Conservation (phyloP, 352 stramenopile genomes). For the Phytophthora sojae region DNA sequence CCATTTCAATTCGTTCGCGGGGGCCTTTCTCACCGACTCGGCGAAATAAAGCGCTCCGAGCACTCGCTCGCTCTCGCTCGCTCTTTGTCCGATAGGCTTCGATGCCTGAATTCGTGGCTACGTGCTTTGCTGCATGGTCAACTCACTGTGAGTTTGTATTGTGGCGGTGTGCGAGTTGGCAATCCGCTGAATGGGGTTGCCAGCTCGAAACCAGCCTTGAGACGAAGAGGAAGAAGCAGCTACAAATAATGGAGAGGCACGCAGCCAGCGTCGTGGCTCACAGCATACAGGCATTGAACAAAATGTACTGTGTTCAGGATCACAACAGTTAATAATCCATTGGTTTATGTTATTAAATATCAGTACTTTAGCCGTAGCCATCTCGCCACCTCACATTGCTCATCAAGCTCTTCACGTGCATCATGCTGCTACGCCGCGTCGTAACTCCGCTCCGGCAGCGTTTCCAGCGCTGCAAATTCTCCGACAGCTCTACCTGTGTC, state of each 20-base stretch:
- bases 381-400: background rate
- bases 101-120: conserved; percentile 18
- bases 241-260: no score
- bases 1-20: background rate
- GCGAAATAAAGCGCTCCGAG: conserved; percentile 4
- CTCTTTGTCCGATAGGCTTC: conserved; percentile 11
- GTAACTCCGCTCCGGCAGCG: background rate
- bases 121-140: conserved; percentile 19
- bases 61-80: conserved; percentile 2
- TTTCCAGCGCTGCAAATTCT: conserved; percentile 10
- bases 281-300: no score
- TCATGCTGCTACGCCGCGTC: conserved; percentile 14
- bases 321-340: no score
- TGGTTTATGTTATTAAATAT: no score
- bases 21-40: background rate
- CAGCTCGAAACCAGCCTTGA: background rate
- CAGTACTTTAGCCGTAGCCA: no score
- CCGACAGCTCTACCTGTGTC: background rate
- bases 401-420: background rate
- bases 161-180: no score
- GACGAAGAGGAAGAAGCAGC: no score
- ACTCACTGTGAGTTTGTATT: no score
- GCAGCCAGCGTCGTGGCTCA: no score
- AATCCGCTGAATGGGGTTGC: background rate
- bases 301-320: no score